Conservation (phyloP, 768 basidiomycete species). For the Phylloporus arenicola region DNA sequence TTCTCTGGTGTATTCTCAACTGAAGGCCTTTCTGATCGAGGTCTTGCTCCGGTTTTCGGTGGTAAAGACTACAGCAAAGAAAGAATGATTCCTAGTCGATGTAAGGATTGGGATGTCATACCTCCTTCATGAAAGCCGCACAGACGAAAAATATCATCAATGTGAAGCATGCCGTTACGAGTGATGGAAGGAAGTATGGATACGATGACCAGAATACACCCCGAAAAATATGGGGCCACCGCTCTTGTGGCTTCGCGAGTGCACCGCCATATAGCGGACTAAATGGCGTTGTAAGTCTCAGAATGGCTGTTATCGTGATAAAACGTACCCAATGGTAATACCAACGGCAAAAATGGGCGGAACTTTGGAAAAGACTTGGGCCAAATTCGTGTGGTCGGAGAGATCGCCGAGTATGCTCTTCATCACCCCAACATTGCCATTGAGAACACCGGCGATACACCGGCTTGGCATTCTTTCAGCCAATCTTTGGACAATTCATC, state of each 20-base stretch:
- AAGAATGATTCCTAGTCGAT: not conserved
- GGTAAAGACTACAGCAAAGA: slow-evolving; percentile 20
- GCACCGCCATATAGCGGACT: slow-evolving; percentile 59
- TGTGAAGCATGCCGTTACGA: slow-evolving; percentile 16
- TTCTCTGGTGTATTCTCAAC: not conserved
- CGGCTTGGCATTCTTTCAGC: slow-evolving; percentile 21
- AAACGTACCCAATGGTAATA: slow-evolving; percentile 3
- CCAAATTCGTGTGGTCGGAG: slow-evolving; percentile 37
- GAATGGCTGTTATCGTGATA: too few relatives aligned
- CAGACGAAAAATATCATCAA: slow-evolving; percentile 15
- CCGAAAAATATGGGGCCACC: slow-evolving; percentile 44
- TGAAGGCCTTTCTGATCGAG: not conserved
- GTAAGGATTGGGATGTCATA: slow-evolving; percentile 4
- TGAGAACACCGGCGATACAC: slow-evolving; percentile 33
- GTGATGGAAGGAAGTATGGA: slow-evolving; percentile 36
- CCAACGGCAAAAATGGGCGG: slow-evolving; percentile 3
- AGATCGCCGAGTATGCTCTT: slow-evolving; percentile 66
- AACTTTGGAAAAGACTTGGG: slow-evolving; percentile 31
- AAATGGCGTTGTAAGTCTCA: not conserved
- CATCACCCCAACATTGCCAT: slow-evolving; percentile 50
- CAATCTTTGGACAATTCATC: not conserved
- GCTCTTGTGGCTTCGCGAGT: slow-evolving; percentile 50
- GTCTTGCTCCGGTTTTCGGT: slow-evolving; percentile 4
- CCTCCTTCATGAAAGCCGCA: slow-evolving; percentile 28
- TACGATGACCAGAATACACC: slow-evolving; percentile 33